Conservation (phyloP, 2,329 filamentous ascomycete genomes). For the Arthrobotrys conoides region DNA sequence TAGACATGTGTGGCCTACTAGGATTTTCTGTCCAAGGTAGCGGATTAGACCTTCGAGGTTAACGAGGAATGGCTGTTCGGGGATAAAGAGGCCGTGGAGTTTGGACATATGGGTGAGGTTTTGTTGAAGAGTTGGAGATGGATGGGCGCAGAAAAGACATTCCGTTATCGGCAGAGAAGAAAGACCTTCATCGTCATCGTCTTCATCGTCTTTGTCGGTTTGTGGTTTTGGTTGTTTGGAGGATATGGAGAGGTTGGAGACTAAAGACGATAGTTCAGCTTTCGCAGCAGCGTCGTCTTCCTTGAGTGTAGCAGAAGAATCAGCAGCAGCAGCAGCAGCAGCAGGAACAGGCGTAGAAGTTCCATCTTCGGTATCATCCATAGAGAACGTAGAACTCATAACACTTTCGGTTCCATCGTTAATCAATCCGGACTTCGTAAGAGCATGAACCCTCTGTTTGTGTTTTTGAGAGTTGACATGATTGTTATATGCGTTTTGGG, state of each 20-base stretch:
- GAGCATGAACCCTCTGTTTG: constrained; percentile 75
- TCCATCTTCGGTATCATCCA: constrained; percentile 79
- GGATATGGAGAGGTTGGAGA: constrained; percentile 78
- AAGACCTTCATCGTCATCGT: constrained; percentile 20
- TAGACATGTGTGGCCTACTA: constrained; percentile 85
- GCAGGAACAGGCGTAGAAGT: constrained; percentile 10
- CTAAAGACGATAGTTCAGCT: constrained; percentile 81
- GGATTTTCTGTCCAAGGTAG: constrained; percentile 84
- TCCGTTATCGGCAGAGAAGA: constrained; percentile 57
- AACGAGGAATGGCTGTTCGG: constrained; percentile 85
- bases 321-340: no score
- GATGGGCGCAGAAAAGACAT: constrained; percentile 94
- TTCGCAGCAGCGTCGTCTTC: constrained; percentile 74
- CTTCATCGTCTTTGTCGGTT: constrained; percentile 22
- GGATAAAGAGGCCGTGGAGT: constrained; percentile 95
- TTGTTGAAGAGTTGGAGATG: constrained; percentile 80
- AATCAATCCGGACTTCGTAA: constrained; percentile 67
- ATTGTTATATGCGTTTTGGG: constrained; percentile 94
- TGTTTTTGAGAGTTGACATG: constrained; percentile 94
- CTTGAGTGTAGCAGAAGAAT: constrained; percentile 68
- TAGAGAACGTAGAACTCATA: constrained; percentile 89
- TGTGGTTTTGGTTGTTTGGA: constrained; percentile 3
- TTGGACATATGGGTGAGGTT: constrained; percentile 92
- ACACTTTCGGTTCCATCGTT: constrained; percentile 81
- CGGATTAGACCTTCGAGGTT: constrained; percentile 85